Base-by-base conservation (phyloP, 805 yeast species). In the Clavispora carvajalis region DNA sequence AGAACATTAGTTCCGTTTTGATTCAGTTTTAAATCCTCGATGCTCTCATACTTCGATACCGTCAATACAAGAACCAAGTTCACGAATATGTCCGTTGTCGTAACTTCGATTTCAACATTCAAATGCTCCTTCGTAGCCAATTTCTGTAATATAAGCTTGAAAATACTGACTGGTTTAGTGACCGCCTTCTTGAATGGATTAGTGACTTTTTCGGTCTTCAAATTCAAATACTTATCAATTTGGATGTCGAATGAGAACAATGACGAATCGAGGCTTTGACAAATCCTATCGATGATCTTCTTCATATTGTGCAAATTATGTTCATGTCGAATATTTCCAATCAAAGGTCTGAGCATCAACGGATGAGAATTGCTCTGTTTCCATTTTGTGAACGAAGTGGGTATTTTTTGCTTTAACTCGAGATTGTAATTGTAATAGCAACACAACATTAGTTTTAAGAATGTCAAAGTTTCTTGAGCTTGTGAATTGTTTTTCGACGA, bases 381-480 rank as follows among this genome's bases (percentile, higher is more conserved):
- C 69, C 65, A 73, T 44, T 69, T 69, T 19, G 70, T 65, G 45
- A 67, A 54, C 4, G 74, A 62, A 2, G 76, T 66, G 13, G 82
- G 81, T 9, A 76, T 65, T 6, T 65, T 62, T 21, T 67, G 64
- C 42, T 65, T 73, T 54, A 62, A 57, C 33, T 55, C 62, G 38
- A 67, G 66, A 48, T 66, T 76, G 51, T 60, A 69, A 40, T 61
- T 69, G 58, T 76, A 85, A 41, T 76, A 73, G 41, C 80, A 71
- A 47, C 83, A 79, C 13, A 85, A 66, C 70, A 83, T 71, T 22
- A 84, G 58, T 47, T 81, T 78, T 18, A 85, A 60, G 36, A 76
- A 74, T 11, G 59, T 62, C 33, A 73, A 65, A 13, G 83, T 69
- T 22, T 75, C 64, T 39, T 79, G 77, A 5, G 90, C 87, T 39